phyloP scores from a whole-genome alignment of 2,329 filamentous ascomycete species.

The Chrysoporthe puriensis region DNA sequence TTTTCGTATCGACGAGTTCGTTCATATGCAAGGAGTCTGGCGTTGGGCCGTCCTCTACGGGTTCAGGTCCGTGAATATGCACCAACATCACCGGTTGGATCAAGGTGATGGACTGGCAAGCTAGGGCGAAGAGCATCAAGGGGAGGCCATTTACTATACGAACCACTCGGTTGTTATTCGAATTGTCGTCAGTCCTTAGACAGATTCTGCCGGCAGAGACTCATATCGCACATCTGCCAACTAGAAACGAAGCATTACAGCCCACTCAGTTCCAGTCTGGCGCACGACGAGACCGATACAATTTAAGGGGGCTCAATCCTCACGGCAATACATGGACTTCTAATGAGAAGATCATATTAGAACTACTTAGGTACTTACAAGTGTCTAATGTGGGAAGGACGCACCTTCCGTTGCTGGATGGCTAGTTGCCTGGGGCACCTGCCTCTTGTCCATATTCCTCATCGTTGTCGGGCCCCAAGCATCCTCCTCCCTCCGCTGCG shows the following conservation, averaged over 20 bases:
- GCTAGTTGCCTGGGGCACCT: background rate
- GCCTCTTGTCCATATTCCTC: background rate
- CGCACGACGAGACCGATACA: background rate
- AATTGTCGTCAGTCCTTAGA: background rate
- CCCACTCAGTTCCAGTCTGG: background rate
- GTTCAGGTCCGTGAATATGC: slow-evolving; percentile 20
- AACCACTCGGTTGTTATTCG: background rate
- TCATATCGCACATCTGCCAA: background rate
- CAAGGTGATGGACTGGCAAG: background rate
- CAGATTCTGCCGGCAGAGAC: background rate
- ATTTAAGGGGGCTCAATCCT: background rate
- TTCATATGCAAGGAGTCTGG: slow-evolving; percentile 28
- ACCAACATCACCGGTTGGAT: slow-evolving; percentile 10
- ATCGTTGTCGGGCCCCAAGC: background rate
- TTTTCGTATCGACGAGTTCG: slow-evolving; percentile 12
- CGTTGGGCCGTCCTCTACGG: slow-evolving; percentile 16
- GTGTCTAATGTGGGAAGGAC: background rate
- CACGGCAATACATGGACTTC: background rate
- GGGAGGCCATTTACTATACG: background rate
- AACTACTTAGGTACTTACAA: background rate
- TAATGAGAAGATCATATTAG: background rate
- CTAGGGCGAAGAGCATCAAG: background rate
- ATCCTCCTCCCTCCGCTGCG: background rate
- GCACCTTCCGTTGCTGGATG: background rate
- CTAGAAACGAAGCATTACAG: background rate